Conservation (phyloP, 805 yeast genomes). For the Saturnispora besseyi region DNA sequence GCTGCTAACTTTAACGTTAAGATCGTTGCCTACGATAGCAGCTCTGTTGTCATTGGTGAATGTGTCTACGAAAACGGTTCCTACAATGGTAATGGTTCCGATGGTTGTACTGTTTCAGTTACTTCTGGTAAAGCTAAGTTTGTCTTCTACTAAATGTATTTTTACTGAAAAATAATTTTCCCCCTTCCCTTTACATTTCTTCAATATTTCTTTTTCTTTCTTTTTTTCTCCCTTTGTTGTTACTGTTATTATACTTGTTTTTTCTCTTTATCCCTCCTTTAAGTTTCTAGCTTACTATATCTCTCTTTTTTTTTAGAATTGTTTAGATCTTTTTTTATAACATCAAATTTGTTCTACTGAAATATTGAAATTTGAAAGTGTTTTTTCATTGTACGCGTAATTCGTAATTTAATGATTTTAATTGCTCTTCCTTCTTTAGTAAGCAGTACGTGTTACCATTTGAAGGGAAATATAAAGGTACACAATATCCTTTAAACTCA, state of each 20-base stretch:
- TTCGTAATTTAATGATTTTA: no score
- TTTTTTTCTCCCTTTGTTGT: not conserved
- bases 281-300: not conserved
- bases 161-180: not conserved
- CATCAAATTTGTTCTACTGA: not conserved
- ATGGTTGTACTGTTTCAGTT: constrained; percentile 69
- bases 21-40: constrained; percentile 31
- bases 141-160: constrained; percentile 21
- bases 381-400: no score
- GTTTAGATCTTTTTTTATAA: not conserved
- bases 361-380: not conserved
- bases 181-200: not conserved
- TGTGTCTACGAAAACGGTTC: constrained; percentile 36
- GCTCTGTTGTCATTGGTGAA: constrained; percentile 31
- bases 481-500: no score
- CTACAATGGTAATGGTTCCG: constrained; percentile 48
- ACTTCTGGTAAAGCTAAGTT: constrained; percentile 29
- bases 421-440: no score
- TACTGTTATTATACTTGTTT: not conserved
- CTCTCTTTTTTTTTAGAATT: not conserved
- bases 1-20: constrained; percentile 50
- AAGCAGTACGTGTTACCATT: no score
- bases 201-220: not conserved
- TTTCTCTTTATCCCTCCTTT: not conserved
- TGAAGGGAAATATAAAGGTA: no score